Evolutionary conservation across 208 protist genomes (phyloP), one percentile per base, ranked within the genome.

Genomic region (Trypanosoma boissoni): DNA sequence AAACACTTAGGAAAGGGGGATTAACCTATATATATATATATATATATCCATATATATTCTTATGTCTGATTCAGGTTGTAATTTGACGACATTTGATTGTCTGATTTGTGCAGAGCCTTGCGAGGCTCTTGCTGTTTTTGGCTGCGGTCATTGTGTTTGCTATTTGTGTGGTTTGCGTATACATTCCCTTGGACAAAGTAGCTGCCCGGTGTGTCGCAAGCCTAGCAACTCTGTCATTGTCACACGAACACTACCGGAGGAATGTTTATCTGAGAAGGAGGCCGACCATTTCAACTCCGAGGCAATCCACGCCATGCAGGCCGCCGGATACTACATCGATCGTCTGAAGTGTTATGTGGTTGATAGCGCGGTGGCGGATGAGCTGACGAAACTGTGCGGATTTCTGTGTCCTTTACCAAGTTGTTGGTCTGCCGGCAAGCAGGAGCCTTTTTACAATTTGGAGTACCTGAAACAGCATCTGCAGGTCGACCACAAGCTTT

Each of bases 101-200:
- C 53, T 93, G 27, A 83, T 95, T 37, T 95, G 89, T 56, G 75
- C 80, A 2, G 76, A 79, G 44, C 56, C 72, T 3, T 90, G 82
- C 39, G 71, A 76, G 0, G 86, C 84, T 12, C 24, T 95, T 6
- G 85, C 74, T 28, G 76, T 92, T 9, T 95, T 95, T 24, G 16
- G 50, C 20, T 95, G 89, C 59, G 89, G 89, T 0, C 89, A 95
- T 62, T 79, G 56, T 52, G 76, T 76, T 8, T 95, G 89, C 70
- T 92, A 93, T 74, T 62, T 69, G 51, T 95, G 89, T 52, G 89
- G 84, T 0, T 62, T 95, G 32, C 83, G 83, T 49, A 91, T 95
- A 44, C 86, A 91, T 58, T 37, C 72, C 5, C 43, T 91, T 10
- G 67, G 56, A 49, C 48, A 75, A 16, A 71, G 68, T 26, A 66